Base-by-base conservation (phyloP, 441 rosid genomes). In the Raphanus hybrid region DNA sequence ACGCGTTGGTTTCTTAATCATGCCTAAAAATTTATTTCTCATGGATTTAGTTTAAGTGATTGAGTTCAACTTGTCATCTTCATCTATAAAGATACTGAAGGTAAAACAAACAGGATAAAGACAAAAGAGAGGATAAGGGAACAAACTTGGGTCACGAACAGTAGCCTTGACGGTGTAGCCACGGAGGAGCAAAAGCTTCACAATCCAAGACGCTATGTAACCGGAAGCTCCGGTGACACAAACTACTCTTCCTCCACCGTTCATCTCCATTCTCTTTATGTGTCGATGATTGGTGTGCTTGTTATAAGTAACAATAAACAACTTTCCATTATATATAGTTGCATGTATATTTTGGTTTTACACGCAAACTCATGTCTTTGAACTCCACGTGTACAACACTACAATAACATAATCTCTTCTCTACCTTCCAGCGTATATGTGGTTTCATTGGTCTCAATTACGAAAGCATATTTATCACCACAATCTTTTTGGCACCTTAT, bases 151-250 rank as follows among this genome's bases (percentile, higher is more conserved):
- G 70, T 90, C 87, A 20, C 94, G 91, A 75, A 90, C 91, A 50
- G 94, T 80, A 77, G 92, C 94, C 39, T 73, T 88, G 78, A 90
- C 92, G 16, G 78, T 74, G 83, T 90, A 90, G 45, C 89, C 89
- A 64, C 90, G 85, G 32, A 45, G 70, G 15, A 90, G 88, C 60
- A 90, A 86, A 72, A 80, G 80, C 88, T 88, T 84, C 32, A 88
- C 91, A 35, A 90, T 75, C 90, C 92, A 90, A 10, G 92, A 86
- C 2, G 91, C 91, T 6, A 89, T 75, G 85, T 85, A 89, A 50
- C 93, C 88, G 6, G 91, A 89, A 43, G 88, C 93, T 41, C 90
- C 94, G 23, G 94, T 90, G 67, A 90, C 92, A 69, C 92, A 88
- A 6, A 85, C 91, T n/a, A 37, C 75, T 62, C 85, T 82, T 29